These are phyloP conservation scores for Xylaria sp. DNA, from an alignment of 2,329 filamentous ascomycete genomes.

Conservation along the genomic window DNA sequence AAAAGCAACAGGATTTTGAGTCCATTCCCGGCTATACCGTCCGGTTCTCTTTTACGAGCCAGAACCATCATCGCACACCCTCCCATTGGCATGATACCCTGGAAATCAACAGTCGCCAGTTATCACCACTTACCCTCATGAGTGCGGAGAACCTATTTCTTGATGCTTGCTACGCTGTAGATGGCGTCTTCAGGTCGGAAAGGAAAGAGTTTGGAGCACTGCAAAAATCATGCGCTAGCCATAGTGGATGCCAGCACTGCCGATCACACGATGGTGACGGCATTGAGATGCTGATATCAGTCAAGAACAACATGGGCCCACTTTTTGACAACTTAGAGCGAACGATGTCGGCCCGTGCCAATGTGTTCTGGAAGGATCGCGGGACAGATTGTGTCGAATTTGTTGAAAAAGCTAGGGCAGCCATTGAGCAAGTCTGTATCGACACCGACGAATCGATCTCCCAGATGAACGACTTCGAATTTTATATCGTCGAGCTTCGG, in stretches of 20 bases:
- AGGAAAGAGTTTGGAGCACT: conserved; percentile 55
- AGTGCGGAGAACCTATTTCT: conserved; percentile 61
- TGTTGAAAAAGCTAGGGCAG: conserved; percentile 52
- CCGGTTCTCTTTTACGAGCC: conserved; percentile 57
- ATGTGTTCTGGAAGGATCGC: conserved; percentile 57
- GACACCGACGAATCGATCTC: conserved; percentile 55
- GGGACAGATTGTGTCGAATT: conserved; percentile 58
- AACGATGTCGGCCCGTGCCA: conserved; percentile 55
- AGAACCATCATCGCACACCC: conserved; percentile 50
- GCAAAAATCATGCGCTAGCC: conserved; percentile 51
- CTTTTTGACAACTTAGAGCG: conserved; percentile 57
- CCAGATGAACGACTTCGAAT: conserved; percentile 59
- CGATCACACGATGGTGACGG: conserved; percentile 57
- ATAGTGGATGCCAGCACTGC: conserved; percentile 53
- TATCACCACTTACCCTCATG: conserved; percentile 58
- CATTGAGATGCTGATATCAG: conserved; percentile 57
- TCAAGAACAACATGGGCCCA: conserved; percentile 63
- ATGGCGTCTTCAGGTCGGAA: conserved; percentile 54
- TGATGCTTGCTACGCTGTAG: conserved; percentile 55
- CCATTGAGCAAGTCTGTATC: conserved; percentile 53
- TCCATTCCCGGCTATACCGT: conserved; percentile 62
- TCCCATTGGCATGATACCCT: conserved; percentile 54
- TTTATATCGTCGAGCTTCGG: conserved; percentile 59
- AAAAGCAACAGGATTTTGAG: conserved; percentile 58
- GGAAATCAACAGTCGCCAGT: conserved; percentile 59